These are phyloP conservation scores for Mortierella antarctica DNA, from an alignment of 192 early-diverging fungal genomes.

Conservation along the genomic window DNA sequence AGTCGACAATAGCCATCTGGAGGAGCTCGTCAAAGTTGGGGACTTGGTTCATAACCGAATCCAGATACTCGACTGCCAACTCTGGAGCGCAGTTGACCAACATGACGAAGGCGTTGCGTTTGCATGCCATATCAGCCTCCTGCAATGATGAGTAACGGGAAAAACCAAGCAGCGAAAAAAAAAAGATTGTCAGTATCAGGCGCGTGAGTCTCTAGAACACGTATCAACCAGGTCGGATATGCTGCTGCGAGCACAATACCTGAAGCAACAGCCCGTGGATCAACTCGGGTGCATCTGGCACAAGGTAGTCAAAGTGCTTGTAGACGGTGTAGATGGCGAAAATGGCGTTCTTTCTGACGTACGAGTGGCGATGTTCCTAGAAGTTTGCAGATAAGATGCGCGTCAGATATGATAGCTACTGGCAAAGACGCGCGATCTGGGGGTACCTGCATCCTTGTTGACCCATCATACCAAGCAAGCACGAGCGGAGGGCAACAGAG, in stretches of 20 bases:
- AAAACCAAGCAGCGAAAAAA: neutral
- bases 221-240: neutral
- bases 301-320: conserved; percentile 89
- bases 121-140: conserved; percentile 94
- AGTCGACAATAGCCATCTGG: conserved; percentile 93
- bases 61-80: conserved; percentile 88
- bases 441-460: neutral
- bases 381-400: neutral
- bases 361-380: conserved; percentile 95
- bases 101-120: conserved; percentile 95
- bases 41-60: conserved; percentile 78
- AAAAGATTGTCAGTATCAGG: neutral
- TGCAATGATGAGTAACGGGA: conserved; percentile 27
- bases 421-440: neutral
- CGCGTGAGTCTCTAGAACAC: neutral
- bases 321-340: conserved; percentile 91
- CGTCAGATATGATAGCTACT: neutral
- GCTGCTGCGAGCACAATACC: conserved; percentile 25
- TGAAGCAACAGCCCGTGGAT: conserved; percentile 75
- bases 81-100: conserved; percentile 80
- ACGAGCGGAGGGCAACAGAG: conserved; percentile 88
- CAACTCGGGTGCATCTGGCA: conserved; percentile 95
- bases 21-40: conserved; percentile 89
- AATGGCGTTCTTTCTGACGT: conserved; percentile 98
- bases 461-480: conserved; percentile 76